Evolutionary conservation across 352 stramenopile species (phyloP), one percentile per base, ranked within the genome.

Genomic region (Globisporangium ultimum): DNA sequence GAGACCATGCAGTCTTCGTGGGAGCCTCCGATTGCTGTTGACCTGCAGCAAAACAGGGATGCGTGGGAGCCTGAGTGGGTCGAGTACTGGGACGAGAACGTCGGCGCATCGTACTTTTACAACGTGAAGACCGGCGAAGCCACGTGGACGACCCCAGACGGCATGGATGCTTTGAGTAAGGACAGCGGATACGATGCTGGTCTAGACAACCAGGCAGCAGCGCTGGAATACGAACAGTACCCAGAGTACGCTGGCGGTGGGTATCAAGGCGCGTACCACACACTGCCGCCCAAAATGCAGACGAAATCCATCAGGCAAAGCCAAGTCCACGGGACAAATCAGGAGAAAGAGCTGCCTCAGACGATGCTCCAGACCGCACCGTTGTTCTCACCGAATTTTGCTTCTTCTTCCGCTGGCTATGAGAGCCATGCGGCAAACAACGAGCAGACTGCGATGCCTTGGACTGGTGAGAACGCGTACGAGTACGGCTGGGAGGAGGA

Each of bases 31-130:
- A 53, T 7, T 20, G 55, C 24, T 32, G 32, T 12, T 51, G 36
- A 40, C 46, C 36, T 48, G 48, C 11, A 38, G 50, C 32, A 18
- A 28, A 22, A 53, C 17, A 58, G 13, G 50, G 60, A 58, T n/a
- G n/a, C n/a, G n/a, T n/a, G n/a, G 2, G 63, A 74, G 7, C 42
- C 38, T 18, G 78, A 86, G 36, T 90, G 80, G 80, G 66, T 88
- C 52, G 78, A 88, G 66, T 88, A 79, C 64, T 90, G 80, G 78
- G 80, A 90, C 58, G 80, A 87, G 40, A 87, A 76, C 54, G 76
- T 79, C 9, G 78, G 70, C 1, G 63, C 78, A 21, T 74, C 70
- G 42, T 91, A 91, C 59, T 91, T 80, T 34, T 86, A 89, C 66
- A 89, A 89, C 58, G 70, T 69, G 12, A 67, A 71, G 48, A 91